Evolutionary conservation across 108 stramenopile genomes (phyloP), one percentile per base, ranked within the genome.

Genomic region (Discostella pseudostelligera): DNA sequence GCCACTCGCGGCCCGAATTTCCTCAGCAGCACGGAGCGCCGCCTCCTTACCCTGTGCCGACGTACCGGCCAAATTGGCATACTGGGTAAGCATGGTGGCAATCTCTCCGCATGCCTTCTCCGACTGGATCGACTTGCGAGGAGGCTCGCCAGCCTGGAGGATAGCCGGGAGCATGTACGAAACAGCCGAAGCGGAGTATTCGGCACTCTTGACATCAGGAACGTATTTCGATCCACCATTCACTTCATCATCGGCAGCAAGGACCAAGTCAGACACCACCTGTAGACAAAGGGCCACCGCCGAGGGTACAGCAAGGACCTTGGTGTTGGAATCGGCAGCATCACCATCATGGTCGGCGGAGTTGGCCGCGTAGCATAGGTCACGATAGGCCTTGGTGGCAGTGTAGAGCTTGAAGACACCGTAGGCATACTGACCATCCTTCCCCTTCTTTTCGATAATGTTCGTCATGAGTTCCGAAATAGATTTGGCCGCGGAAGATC

Each of bases 351-450:
- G 73, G 39, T 84, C 89, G 17, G 84, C 78, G 45, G 64, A 73
- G 50, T 69, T 62, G 47, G 89, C 90, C 29, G 90, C 80, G 48
- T 56, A 70, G 61, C 84, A 76, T 28, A 95, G 82, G 59, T 90
- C 89, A 46, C 88, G 81, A 79, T 87, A 93, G 4, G 92, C 92
- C 74, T 93, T 93, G 70, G 86, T 88, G 36, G 90, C 90, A 11
- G 90, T 94, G 79, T 90, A 91, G 14, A 94, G 85, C 84, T 95
- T 95, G 86, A 95, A 95, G 49, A 95, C 93, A 55, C 93, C 93
- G 40, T 90, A 91, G 8, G 93, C 88, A 67, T 95, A 95, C 59
- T 95, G 90, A 26, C 90, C 90, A 76, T 95, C 90, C 76, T 92
- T 92, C 42, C 93, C 93, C 76, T 89, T 90, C 81, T 92, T 95